Conservation (phyloP, 23 red algal genomes). For the Porphyridium purpureum region DNA sequence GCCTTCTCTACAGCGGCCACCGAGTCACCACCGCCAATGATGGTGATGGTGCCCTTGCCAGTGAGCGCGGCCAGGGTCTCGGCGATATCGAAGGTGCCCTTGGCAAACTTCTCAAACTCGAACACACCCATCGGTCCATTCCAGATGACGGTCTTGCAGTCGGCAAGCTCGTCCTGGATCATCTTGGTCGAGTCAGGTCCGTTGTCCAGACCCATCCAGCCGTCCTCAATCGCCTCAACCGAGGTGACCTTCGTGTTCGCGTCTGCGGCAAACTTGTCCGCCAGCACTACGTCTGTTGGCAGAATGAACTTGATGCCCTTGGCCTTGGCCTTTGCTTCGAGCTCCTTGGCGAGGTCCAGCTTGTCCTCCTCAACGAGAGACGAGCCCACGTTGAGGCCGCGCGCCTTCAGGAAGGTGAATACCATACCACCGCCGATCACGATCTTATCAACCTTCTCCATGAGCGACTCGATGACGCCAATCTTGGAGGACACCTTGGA, state of each 20-base stretch:
- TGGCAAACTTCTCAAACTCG: slow-evolving; percentile 88
- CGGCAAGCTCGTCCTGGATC: slow-evolving; percentile 46
- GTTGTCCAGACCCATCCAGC: slow-evolving; percentile 93
- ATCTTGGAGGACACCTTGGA: slow-evolving; percentile 97
- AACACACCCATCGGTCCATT: slow-evolving; percentile 98
- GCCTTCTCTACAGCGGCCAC: slow-evolving; percentile 98
- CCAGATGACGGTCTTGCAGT: slow-evolving; percentile 89
- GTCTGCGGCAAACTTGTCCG: slow-evolving; percentile 78
- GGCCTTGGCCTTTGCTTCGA: slow-evolving; percentile 40
- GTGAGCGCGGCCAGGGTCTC: slow-evolving; percentile 74
- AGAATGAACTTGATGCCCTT: slow-evolving; percentile 71
- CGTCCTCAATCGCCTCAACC: slow-evolving; percentile 54
- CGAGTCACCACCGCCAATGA: slow-evolving; percentile 97
- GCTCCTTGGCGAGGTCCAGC: slow-evolving; percentile 51
- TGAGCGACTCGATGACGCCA: slow-evolving; percentile 76
- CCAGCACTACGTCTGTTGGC: slow-evolving; percentile 71
- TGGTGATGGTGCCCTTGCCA: slow-evolving; percentile 51
- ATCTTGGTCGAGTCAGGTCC: slow-evolving; percentile 55
- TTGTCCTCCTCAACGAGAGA: slow-evolving; percentile 99
- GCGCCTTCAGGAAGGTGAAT: slow-evolving; percentile 94
- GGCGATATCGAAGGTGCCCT: slow-evolving; percentile 88
- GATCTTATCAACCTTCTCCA: slow-evolving; percentile 89
- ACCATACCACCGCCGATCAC: slow-evolving; percentile 99
- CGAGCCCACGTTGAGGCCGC: slow-evolving; percentile 56
- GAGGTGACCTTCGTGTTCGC: slow-evolving; percentile 75